These are phyloP conservation scores for Pharus latifolius DNA, from an alignment of 176 grass and related monocot genomes.

Conservation along the genomic window DNA sequence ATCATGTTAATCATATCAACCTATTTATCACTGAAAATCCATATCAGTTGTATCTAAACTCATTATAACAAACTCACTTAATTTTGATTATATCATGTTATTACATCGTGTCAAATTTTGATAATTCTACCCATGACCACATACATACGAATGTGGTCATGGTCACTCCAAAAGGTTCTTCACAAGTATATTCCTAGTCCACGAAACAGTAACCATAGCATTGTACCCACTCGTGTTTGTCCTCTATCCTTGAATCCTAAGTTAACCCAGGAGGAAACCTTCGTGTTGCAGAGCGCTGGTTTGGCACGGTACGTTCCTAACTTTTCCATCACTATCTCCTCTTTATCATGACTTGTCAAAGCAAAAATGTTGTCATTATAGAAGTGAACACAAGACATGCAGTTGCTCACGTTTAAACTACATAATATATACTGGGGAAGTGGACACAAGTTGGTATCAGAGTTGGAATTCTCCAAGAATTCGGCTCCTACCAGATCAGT, in stretches of 20 bases:
- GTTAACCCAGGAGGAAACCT: background rate
- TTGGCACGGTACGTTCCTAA: background rate
- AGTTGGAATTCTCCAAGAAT: constrained; percentile 12
- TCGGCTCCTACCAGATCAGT: background rate
- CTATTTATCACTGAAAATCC: too few relatives aligned
- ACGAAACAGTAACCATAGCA: background rate
- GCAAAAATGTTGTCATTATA: background rate
- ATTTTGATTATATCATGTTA: too few relatives aligned
- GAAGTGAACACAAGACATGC: background rate
- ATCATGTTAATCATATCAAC: too few relatives aligned
- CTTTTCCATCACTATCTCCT: background rate
- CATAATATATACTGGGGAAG: background rate
- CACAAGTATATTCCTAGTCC: background rate
- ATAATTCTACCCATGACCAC: too few relatives aligned
- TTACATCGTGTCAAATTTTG: too few relatives aligned
- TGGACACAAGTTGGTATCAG: background rate
- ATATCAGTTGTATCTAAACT: too few relatives aligned
- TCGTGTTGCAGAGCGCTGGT: background rate
- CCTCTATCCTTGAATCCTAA: background rate
- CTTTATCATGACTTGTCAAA: background rate
- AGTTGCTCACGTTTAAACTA: background rate
- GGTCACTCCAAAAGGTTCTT: background rate
- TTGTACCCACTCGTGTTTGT: background rate
- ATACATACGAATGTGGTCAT: too few relatives aligned
- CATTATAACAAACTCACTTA: too few relatives aligned